Evolutionary conservation across 2,329 filamentous ascomycete genomes (phyloP), one percentile per base, ranked within the genome.

Genomic region (Sporothrix variecibatus): DNA sequence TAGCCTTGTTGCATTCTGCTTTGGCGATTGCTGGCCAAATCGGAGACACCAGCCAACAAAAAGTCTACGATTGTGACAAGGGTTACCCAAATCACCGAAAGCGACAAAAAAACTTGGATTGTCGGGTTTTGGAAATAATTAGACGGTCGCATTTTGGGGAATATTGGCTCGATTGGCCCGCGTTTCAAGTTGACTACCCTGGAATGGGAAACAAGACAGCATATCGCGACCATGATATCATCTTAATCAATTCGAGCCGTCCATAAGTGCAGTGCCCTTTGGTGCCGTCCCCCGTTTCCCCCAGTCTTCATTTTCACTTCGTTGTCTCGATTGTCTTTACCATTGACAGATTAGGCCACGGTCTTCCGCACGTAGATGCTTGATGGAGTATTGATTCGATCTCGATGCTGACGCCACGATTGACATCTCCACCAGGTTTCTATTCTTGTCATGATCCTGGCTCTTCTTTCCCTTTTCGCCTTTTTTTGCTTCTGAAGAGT

Each of bases 181-280:
- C 60, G 60, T 64, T 40, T 64, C 31, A 64, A 23, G 60, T 64
- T 64, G 60, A 64, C 60, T 40, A 64, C 31, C 60, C 31, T 23
- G 31, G 60, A 40, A 5, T 64, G 31, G 60, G 60, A 40, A 40
- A 38, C 31, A 11, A 12, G 17, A 23, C 60, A 40, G 60, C 31
- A 17, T 38, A 15, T 12, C 17, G 34, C 20, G 20, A 2, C 58
- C 34, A 64, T 64, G 60, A 64, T 64, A 64, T 64, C 60, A 64
- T 64, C 40, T 40, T 40, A 64, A 64, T 64, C 38, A 40, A 58
- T 8, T 40, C 6, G 15, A 43, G n/a, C 20, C 34, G 11, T 11
- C n/a, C 15, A 64, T 31, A n/a, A 23, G n/a, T n/a, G n/a, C n/a
- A n/a, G n/a, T n/a, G n/a, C n/a, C n/a, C n/a, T n/a, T n/a, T n/a